Conservation (phyloP, 75 land plant genomes). For the Selaginella moellendorffii region DNA sequence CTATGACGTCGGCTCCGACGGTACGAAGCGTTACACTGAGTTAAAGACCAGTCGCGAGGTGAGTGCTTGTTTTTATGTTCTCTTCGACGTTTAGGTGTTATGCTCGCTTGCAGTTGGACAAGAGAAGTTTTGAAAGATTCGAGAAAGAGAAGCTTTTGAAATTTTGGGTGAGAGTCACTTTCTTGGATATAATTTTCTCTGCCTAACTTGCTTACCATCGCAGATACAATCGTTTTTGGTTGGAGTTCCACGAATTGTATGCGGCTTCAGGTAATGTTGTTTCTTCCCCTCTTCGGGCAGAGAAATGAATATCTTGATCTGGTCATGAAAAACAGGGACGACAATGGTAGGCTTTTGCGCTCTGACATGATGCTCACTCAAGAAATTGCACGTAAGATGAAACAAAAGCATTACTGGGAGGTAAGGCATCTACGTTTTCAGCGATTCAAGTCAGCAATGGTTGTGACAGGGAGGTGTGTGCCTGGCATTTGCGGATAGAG, state of each 20-base stretch:
- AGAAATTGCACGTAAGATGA: slow-evolving; percentile 84
- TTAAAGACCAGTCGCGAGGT: slow-evolving; percentile 90
- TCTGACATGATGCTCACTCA: slow-evolving; percentile 60
- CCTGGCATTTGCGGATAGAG: slow-evolving; percentile 92
- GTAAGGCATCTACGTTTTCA: slow-evolving; percentile 16
- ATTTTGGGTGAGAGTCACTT: slow-evolving; percentile 51
- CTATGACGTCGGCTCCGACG: slow-evolving; percentile 46
- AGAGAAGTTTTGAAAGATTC: slow-evolving; percentile 62
- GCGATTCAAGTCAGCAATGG: neutral
- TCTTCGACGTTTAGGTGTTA: neutral
- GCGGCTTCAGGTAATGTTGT: slow-evolving; percentile 69
- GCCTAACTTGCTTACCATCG: slow-evolving; percentile 10
- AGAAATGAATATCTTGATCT: neutral
- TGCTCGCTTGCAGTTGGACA: slow-evolving; percentile 44
- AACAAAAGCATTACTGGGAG: slow-evolving; percentile 93
- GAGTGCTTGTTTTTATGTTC: neutral
- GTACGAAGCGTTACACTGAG: slow-evolving; percentile 69
- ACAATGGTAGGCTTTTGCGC: slow-evolving; percentile 59
- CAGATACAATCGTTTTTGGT: slow-evolving; percentile 98
- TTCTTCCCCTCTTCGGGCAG: neutral
- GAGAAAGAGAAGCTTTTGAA: slow-evolving; percentile 80
- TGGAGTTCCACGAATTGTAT: slow-evolving; percentile 78
- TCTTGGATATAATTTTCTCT: neutral
- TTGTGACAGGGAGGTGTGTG: slow-evolving; percentile 73
- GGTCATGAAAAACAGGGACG: slow-evolving; percentile 41